A percentile compares a stretch with the other conserved stretches of the same genome.
phyloP scores from a whole-genome alignment of 768 basidiomycete species.

The Suillus alpinus region DNA sequence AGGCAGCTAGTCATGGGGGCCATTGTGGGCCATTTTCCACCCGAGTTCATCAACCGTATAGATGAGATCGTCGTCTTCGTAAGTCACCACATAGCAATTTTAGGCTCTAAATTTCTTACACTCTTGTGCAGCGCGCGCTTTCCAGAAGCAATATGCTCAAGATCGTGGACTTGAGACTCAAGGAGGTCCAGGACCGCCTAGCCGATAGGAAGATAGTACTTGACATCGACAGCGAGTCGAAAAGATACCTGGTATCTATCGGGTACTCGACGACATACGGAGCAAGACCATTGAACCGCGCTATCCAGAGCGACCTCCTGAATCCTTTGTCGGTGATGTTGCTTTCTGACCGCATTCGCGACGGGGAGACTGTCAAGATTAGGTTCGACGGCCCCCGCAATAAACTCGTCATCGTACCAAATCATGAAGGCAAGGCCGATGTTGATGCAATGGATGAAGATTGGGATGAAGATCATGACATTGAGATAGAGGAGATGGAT shows the following conservation, averaged over 20 bases:
- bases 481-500: slow-evolving; percentile 66
- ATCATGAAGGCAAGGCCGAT: slow-evolving; percentile 60
- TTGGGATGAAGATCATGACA: slow-evolving; percentile 43
- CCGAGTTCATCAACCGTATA: slow-evolving; percentile 89
- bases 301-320: slow-evolving; percentile 89
- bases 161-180: slow-evolving; percentile 87
- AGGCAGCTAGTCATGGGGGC: slow-evolving; percentile 71
- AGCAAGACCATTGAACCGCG: slow-evolving; percentile 87
- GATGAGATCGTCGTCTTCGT: slow-evolving; percentile 80
- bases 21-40: slow-evolving; percentile 84
- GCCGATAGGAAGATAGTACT: slow-evolving; percentile 77
- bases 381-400: slow-evolving; percentile 83
- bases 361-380: slow-evolving; percentile 74
- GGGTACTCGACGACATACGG: slow-evolving; percentile 86
- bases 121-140: slow-evolving; percentile 62
- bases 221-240: slow-evolving; percentile 72
- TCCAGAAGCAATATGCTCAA: slow-evolving; percentile 71
- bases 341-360: slow-evolving; percentile 76
- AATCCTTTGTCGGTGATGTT: slow-evolving; percentile 87
- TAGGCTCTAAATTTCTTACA: slow-evolving; percentile 25
- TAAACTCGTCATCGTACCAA: slow-evolving; percentile 72
- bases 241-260: slow-evolving; percentile 68
- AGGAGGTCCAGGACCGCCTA: slow-evolving; percentile 82
- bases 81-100: slow-evolving; percentile 17
- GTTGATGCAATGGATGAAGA: slow-evolving; percentile 60